A percentile compares a stretch with the other conserved stretches of the same genome.
These are phyloP conservation scores for Neonectria faginata DNA, from an alignment of 2,329 filamentous ascomycete species.

Conservation along the genomic window DNA sequence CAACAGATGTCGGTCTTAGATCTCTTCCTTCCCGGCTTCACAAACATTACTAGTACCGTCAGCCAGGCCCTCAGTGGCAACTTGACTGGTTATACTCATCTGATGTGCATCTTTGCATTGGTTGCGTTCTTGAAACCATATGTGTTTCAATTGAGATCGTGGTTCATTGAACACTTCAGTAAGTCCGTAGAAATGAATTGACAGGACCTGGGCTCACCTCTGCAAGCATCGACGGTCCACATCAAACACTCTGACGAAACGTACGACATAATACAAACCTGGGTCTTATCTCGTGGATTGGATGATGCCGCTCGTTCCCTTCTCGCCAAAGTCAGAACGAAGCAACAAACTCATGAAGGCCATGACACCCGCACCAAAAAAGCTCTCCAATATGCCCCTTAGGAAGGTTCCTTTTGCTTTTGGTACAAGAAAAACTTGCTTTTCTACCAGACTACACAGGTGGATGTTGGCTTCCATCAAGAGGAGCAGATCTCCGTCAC, in stretches of 20 bases:
- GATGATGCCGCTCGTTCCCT: not conserved
- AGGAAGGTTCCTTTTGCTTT: constrained; percentile 21
- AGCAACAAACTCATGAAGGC: not conserved
- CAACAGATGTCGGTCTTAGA: constrained; percentile 23
- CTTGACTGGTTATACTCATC: constrained; percentile 21
- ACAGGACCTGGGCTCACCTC: constrained; percentile 3
- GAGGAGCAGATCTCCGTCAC: constrained; percentile 43
- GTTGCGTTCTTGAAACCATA: constrained; percentile 22
- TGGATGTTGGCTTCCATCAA: constrained; percentile 30
- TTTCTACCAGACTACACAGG: constrained; percentile 22
- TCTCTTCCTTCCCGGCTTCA: constrained; percentile 26
- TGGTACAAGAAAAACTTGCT: constrained; percentile 29
- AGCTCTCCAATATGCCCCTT: constrained; percentile 25
- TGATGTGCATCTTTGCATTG: constrained; percentile 27
- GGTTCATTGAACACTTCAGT: constrained; percentile 26
- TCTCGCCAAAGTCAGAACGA: constrained; percentile 5
- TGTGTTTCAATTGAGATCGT: constrained; percentile 16
- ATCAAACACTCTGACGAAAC: constrained; percentile 1
- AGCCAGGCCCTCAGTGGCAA: constrained; percentile 22
- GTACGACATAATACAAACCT: not conserved
- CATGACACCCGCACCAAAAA: constrained; percentile 13
- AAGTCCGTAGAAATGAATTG: constrained; percentile 4
- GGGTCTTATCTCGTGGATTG: not conserved
- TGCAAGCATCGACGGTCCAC: constrained; percentile 4
- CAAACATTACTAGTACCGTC: constrained; percentile 21